Evolutionary conservation across 805 yeast genomes (phyloP), one percentile per base, ranked within the genome.

Genomic region (Lipomyces chichibuensis): DNA sequence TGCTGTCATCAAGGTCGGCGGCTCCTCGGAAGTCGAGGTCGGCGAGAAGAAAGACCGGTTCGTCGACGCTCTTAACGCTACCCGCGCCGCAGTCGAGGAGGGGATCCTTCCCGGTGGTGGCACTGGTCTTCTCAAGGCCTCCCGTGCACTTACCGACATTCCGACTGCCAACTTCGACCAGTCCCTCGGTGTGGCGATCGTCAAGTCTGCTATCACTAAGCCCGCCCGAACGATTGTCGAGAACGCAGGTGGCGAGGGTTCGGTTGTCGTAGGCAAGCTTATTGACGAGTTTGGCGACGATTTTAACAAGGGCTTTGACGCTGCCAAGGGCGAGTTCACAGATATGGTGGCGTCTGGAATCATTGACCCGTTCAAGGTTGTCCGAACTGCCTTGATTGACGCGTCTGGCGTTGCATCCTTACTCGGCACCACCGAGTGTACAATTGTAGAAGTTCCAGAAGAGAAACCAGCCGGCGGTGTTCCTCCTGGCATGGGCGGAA

Each of bases 61-160:
- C 77, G 98, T 95, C 76, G 99, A 95, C 83, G 98, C 99, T 33
- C 85, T 95, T 78, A 94, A 95, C 78, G 98, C 99, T 65, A 95
- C 98, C 63, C 92, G 98, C 82, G 98, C 99, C 66, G 99, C 99
- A 72, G 97, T 95, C 71, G 94, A 94, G 82, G 97, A 92, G 82
- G 99, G 99, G 82, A 92, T 95, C 78, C 85, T 95, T 73, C 99
- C 99, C 77, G 99, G 99, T 83, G 99, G 99, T 80, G 99, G 99
- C 82, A 92, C 98, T 73, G 99, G 99, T 66, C 85, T 95, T 77
- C 85, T 92, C 76, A 95, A 95, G 86, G 98, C 98, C 61, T 86
- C 96, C 63, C 84, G 87, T 74, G 80, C 88, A 70, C 85, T 95
- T 75, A 92, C 87, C 71, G 72, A 65, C 20, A 27, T 73, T 14